phyloP scores from a whole-genome alignment of 805 yeast genomes.

The Candida endomychidarum region DNA sequence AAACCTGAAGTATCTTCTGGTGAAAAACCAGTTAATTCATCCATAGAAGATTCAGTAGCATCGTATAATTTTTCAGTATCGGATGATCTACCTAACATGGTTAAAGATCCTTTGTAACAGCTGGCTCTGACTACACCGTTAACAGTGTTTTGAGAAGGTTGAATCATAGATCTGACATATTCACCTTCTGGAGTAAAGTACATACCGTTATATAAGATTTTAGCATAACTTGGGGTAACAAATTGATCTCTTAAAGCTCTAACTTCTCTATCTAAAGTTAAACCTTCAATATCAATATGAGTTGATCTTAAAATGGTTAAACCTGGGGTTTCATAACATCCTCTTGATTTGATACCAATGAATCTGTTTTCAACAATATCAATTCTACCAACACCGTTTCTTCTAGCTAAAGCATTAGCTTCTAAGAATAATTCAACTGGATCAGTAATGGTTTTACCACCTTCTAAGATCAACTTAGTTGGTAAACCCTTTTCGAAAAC shows the following conservation, averaged over 20 bases:
- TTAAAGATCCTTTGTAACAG: slow-evolving; percentile 86
- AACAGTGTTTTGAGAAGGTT: slow-evolving; percentile 91
- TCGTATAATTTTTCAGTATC: slow-evolving; percentile 95
- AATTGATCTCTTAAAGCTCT: slow-evolving; percentile 95
- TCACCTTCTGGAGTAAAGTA: slow-evolving; percentile 99
- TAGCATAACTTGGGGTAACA: slow-evolving; percentile 90
- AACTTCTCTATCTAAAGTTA: slow-evolving; percentile 95
- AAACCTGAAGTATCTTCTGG: slow-evolving; percentile 97
- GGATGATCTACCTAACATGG: slow-evolving; percentile 89
- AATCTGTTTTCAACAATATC: slow-evolving; percentile 99
- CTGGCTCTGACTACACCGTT: slow-evolving; percentile 95
- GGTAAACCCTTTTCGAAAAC: slow-evolving; percentile 88
- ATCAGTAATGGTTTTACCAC: slow-evolving; percentile 64
- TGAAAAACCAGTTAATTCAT: slow-evolving; percentile 95
- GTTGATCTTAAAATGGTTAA: slow-evolving; percentile 90
- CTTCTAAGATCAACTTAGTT: slow-evolving; percentile 69
- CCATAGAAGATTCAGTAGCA: slow-evolving; percentile 98
- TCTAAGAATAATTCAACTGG: slow-evolving; percentile 91
- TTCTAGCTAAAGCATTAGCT: slow-evolving; percentile 94
- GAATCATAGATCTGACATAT: slow-evolving; percentile 88
- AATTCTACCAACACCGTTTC: slow-evolving; percentile 99
- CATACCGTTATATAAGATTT: slow-evolving; percentile 92
- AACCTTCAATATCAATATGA: slow-evolving; percentile 95
- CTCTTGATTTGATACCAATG: slow-evolving; percentile 98
- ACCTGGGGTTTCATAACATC: slow-evolving; percentile 99